Evolutionary conservation across 371 early-diverging fungal species (phyloP).

Genomic region (Sporodiniella umbellata): DNA sequence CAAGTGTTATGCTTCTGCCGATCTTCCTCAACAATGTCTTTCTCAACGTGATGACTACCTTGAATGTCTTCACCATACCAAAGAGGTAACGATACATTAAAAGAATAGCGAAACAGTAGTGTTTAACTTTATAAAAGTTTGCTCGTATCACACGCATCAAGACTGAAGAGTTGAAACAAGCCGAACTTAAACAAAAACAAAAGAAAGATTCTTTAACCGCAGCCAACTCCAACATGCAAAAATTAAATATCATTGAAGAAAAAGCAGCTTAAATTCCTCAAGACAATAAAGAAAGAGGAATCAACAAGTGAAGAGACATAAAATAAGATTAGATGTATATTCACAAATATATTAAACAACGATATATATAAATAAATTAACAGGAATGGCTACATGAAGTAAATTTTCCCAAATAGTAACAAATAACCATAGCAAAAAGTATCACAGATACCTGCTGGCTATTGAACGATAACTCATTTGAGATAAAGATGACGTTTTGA

Average conservation of each 20-base stretch:
- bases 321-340: too few species aligned
- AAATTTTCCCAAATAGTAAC: conserved; percentile 51
- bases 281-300: not conserved
- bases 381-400: conserved; percentile 19
- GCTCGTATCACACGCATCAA: conserved; percentile 59
- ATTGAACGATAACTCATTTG: conserved; percentile 48
- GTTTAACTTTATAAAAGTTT: too few species aligned
- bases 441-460: conserved; percentile 48
- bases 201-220: conserved; percentile 55
- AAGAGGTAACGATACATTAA: conserved; percentile 77
- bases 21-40: conserved; percentile 68
- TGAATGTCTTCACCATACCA: conserved; percentile 82
- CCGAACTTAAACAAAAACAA: conserved; percentile 49
- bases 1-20: conserved; percentile 77
- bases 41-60: conserved; percentile 76
- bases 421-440: conserved; percentile 47
- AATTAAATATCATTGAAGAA: conserved; percentile 55
- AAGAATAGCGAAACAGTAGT: conserved; percentile 1
- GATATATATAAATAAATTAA: not conserved
- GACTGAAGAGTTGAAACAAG: conserved; percentile 57
- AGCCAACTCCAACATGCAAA: conserved; percentile 55
- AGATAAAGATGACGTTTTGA: conserved; percentile 42
- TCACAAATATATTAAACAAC: too few species aligned
- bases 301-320: not conserved
- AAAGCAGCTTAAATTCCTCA: conserved; percentile 7